Evolutionary conservation across 2,329 filamentous ascomycete genomes (phyloP).

Genomic region (Macrophomina pseudophaseolina): DNA sequence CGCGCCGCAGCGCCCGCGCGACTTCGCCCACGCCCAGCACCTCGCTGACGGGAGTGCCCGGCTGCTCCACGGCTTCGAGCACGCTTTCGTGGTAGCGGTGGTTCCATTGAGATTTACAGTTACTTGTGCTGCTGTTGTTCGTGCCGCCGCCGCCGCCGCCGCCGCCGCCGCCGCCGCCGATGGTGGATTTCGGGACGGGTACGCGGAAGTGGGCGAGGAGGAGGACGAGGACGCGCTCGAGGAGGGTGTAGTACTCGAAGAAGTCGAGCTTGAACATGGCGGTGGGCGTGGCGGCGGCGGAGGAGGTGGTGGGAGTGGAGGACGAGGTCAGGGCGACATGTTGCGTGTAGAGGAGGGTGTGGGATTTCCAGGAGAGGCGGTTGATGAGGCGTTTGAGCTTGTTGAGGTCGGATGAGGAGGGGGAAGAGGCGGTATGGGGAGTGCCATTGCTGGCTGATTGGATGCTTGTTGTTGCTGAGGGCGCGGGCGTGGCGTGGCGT

Average conservation of each 20-base stretch:
- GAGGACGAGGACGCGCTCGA: conserved; percentile 73
- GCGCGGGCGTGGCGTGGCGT: neutral
- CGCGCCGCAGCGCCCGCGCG: conserved; percentile 63
- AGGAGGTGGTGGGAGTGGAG: neutral
- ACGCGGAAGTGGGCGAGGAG: conserved; percentile 69
- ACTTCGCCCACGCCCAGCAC: conserved; percentile 63
- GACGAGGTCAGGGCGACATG: conserved; percentile 9
- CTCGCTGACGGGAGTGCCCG: conserved; percentile 60
- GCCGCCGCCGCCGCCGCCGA: conserved; percentile 17
- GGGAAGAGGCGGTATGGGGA: neutral
- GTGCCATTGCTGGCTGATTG: neutral
- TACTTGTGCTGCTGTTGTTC: neutral
- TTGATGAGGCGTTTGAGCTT: conserved; percentile 24
- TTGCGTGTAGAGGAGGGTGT: conserved; percentile 13
- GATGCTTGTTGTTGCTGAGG: neutral
- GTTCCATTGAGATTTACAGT: neutral
- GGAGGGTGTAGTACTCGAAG: conserved; percentile 74
- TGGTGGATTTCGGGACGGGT: conserved; percentile 43
- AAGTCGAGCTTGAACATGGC: conserved; percentile 78
- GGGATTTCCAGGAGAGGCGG: conserved; percentile 24
- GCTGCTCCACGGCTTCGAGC: conserved; percentile 64
- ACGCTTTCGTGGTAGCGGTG: conserved; percentile 75
- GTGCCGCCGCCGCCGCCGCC: conserved; percentile 20
- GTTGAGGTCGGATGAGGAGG: conserved; percentile 8
- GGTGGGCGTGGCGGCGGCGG: neutral